A percentile compares a stretch with the other conserved stretches of the same genome.
Evolutionary conservation across 306 rosid species (phyloP).

Genomic region (Lathyrus sativus): DNA sequence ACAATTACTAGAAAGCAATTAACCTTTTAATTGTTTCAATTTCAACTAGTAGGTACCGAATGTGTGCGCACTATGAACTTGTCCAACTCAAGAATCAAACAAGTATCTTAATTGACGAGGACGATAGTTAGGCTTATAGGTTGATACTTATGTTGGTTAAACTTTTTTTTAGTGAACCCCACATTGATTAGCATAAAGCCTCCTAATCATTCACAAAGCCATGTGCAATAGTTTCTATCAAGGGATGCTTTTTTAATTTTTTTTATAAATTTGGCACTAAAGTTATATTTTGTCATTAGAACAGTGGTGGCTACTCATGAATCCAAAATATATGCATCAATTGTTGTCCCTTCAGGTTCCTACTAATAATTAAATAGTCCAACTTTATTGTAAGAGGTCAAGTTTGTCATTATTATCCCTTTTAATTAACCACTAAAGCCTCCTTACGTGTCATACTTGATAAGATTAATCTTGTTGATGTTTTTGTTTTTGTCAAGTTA

Average conservation of each 20-base stretch:
- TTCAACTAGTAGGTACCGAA: constrained; percentile 19
- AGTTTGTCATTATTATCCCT: constrained; percentile 30
- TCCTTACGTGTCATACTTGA: constrained; percentile 31
- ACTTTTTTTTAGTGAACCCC: neutral
- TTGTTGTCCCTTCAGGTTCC: constrained; percentile 29
- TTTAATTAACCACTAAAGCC: constrained; percentile 32
- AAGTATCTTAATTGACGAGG: constrained; percentile 11
- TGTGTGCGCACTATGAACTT: constrained; percentile 10
- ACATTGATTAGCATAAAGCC: constrained; percentile 24
- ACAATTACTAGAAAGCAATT: neutral
- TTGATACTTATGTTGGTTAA: constrained; percentile 10
- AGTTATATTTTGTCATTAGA: constrained; percentile 13
- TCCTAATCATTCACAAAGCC: constrained; percentile 36
- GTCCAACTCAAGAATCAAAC: constrained; percentile 35
- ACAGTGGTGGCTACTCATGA: constrained; percentile 17
- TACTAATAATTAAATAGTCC: neutral
- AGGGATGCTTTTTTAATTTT: neutral
- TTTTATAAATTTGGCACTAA: constrained; percentile 10
- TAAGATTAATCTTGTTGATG: constrained; percentile 33
- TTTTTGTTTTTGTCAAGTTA: constrained; percentile 12
- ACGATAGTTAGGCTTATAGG: neutral
- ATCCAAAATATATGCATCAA: constrained; percentile 29
- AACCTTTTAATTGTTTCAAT: constrained; percentile 15
- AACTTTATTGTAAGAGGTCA: constrained; percentile 35
- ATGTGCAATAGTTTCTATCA: constrained; percentile 20